phyloP scores from a whole-genome alignment of 2,329 filamentous ascomycete genomes.

The Ophiognomonia clavigignenti-juglandacearum region DNA sequence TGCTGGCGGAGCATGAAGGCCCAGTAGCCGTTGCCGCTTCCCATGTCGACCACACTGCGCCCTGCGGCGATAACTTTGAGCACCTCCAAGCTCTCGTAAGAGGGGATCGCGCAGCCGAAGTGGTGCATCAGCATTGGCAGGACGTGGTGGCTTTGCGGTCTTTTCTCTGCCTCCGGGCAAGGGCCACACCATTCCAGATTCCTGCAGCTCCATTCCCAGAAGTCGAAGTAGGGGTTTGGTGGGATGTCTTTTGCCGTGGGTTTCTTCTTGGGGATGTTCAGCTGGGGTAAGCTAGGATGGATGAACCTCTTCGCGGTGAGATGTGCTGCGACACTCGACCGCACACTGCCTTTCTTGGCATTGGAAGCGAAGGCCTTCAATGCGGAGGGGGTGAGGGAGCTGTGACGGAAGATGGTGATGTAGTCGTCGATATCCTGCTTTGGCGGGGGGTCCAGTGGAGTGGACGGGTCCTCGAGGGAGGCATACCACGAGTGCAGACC shows the following conservation, averaged over 20 bases:
- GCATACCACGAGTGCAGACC: conserved; percentile 46
- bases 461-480: not conserved
- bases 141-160: conserved; percentile 59
- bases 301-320: conserved; percentile 49
- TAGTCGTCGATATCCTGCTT: conserved; percentile 61
- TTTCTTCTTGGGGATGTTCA: conserved; percentile 42
- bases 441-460: conserved; percentile 42
- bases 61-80: conserved; percentile 51
- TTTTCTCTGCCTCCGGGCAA: conserved; percentile 39
- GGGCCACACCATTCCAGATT: conserved; percentile 64
- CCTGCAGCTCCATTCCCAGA: conserved; percentile 62
- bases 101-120: conserved; percentile 68
- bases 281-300: conserved; percentile 34
- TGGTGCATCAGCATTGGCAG: conserved; percentile 74
- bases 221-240: conserved; percentile 62
- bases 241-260: conserved; percentile 32
- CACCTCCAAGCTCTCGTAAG: conserved; percentile 59
- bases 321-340: conserved; percentile 50
- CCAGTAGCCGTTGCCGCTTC: conserved; percentile 73
- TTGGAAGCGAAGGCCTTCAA: conserved; percentile 61
- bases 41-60: conserved; percentile 58
- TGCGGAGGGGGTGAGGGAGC: conserved; percentile 54
- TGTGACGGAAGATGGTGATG: conserved; percentile 59
- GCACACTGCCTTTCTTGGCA: conserved; percentile 58
- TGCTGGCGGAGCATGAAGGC: conserved; percentile 62